Percentiles rank a stretch among this genome's conserved stretches.
These are phyloP conservation scores for Penicillium sp. DNA, from an alignment of 2,329 filamentous ascomycete genomes.

Conservation along the genomic window DNA sequence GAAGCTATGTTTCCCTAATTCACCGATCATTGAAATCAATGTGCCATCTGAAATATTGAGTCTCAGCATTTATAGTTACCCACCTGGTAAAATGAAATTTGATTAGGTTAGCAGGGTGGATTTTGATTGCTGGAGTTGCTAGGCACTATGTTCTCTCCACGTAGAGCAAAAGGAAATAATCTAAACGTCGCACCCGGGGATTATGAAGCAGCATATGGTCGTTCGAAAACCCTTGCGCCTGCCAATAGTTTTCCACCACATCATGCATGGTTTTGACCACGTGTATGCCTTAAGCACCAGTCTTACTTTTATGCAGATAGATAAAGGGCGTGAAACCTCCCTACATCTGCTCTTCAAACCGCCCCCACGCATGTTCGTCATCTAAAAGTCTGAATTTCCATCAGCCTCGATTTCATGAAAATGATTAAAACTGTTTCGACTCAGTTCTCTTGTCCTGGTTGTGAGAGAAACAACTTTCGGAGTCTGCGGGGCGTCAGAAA, in stretches of 20 bases:
- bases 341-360: neutral
- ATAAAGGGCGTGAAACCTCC: neutral
- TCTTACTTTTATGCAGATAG: neutral
- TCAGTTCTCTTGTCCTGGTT: neutral
- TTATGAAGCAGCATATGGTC: neutral
- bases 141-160: neutral
- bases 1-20: neutral
- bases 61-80: neutral
- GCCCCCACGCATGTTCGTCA: neutral
- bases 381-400: neutral
- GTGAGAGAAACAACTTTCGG: neutral
- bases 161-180: neutral
- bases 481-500: neutral
- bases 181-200: neutral
- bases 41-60: neutral
- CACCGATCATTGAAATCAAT: neutral
- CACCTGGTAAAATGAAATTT: neutral
- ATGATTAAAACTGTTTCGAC: neutral
- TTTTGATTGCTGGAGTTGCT: neutral
- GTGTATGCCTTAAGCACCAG: slow-evolving; percentile 5
- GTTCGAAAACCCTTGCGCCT: slow-evolving; percentile 4
- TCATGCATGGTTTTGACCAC: slow-evolving; percentile 2
- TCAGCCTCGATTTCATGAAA: neutral
- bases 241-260: slow-evolving; percentile 5
- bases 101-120: neutral